Evolutionary conservation across 305 asterid genomes (phyloP).

Genomic region (Euphrasia arctica): DNA sequence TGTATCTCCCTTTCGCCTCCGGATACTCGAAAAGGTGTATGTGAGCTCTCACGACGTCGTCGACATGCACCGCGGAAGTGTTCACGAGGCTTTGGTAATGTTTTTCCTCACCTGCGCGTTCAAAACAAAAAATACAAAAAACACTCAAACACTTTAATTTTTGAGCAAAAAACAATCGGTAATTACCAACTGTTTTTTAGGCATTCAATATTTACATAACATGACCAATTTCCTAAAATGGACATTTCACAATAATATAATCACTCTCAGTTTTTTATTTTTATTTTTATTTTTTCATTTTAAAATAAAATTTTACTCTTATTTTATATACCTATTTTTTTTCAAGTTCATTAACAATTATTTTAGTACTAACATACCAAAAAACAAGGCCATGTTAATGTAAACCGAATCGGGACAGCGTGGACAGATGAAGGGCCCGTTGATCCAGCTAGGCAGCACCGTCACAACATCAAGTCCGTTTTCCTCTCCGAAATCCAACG

Average conservation of each 20-base stretch:
- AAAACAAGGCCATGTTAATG: not conserved
- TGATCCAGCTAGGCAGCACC: not conserved
- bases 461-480: constrained; percentile 5
- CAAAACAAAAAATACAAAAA: not conserved
- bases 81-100: not conserved
- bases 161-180: too few relatives aligned
- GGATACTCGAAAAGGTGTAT: constrained; percentile 40
- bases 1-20: constrained; percentile 35
- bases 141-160: too few relatives aligned
- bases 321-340: too few relatives aligned
- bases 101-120: constrained; percentile 20
- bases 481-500: not conserved
- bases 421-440: constrained; percentile 1
- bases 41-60: constrained; percentile 41
- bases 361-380: too few relatives aligned
- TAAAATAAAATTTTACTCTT: too few relatives aligned
- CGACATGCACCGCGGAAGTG: constrained; percentile 32
- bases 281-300: too few relatives aligned
- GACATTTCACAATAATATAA: too few relatives aligned
- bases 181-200: too few relatives aligned
- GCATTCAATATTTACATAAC: too few relatives aligned
- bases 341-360: too few relatives aligned
- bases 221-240: too few relatives aligned
- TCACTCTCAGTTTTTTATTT: too few relatives aligned
- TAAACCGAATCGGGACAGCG: constrained; percentile 1